These are phyloP conservation scores for Sphagnum tenellum DNA, from an alignment of 225 moss, liverwort and hornwort genomes.

Conservation along the genomic window DNA sequence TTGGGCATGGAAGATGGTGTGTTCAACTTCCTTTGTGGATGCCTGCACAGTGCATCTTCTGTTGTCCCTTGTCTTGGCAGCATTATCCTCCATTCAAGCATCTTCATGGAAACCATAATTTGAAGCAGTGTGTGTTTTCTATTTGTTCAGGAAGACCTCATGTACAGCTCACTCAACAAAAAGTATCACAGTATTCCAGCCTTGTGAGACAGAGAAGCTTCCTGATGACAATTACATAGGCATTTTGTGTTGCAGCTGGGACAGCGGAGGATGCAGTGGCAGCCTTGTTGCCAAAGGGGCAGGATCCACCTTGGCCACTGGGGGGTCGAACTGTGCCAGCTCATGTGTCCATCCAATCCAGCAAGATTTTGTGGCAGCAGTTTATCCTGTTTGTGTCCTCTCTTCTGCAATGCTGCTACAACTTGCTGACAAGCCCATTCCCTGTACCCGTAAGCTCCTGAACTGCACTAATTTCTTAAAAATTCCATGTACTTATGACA, in stretches of 20 bases:
- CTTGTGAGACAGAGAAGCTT: too few species aligned
- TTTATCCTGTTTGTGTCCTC: slow-evolving; percentile 81
- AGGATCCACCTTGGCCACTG: slow-evolving; percentile 89
- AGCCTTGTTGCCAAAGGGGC: slow-evolving; percentile 70
- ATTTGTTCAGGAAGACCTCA: background rate
- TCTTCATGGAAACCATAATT: background rate
- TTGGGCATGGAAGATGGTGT: slow-evolving; percentile 98
- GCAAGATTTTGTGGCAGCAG: slow-evolving; percentile 83
- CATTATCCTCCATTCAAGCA: background rate
- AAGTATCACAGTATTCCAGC: background rate
- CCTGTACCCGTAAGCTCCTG: slow-evolving; percentile 78
- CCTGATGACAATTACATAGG: too few species aligned
- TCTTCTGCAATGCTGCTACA: slow-evolving; percentile 89
- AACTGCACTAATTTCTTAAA: too few species aligned
- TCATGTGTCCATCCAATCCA: slow-evolving; percentile 60
- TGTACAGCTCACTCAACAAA: background rate
- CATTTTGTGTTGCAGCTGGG: slow-evolving; percentile 36
- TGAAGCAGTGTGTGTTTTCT: background rate
- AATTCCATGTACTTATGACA: too few species aligned
- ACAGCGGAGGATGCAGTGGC: slow-evolving; percentile 87
- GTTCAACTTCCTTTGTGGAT: background rate
- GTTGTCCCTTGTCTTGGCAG: too few species aligned
- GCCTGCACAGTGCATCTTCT: too few species aligned
- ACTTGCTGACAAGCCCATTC: slow-evolving; percentile 74
- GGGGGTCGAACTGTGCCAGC: slow-evolving; percentile 73